These are phyloP conservation scores for Fagus sylvatica DNA, from an alignment of 306 rosid species.

Conservation along the genomic window DNA sequence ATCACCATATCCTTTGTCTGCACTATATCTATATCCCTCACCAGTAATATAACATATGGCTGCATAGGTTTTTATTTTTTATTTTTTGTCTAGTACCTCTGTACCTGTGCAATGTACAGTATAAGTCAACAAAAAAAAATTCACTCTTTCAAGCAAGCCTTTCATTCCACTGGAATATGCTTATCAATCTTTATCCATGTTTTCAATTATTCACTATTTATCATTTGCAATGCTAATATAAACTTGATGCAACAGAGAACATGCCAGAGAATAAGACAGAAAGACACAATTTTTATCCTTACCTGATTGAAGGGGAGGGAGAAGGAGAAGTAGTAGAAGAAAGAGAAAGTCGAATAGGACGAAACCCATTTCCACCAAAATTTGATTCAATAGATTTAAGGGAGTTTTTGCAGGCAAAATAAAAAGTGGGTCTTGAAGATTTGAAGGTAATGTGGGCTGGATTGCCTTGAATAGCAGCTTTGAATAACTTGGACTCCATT, in stretches of 20 bases:
- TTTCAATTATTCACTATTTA: too few relatives aligned
- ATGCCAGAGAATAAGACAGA: background rate
- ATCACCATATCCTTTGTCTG: background rate
- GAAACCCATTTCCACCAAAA: background rate
- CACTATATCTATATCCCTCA: background rate
- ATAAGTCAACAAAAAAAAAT: too few relatives aligned
- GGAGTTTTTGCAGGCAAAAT: constrained; percentile 15
- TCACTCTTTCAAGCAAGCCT: too few relatives aligned
- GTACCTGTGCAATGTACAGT: too few relatives aligned
- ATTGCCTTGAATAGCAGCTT: background rate
- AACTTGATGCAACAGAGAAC: background rate
- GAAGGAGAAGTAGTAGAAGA: background rate
- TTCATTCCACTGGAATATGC: too few relatives aligned
- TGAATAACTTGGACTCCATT: constrained; percentile 30
- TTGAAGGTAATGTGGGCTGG: constrained; percentile 15
- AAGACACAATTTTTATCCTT: background rate
- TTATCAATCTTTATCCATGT: too few relatives aligned
- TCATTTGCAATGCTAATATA: too few relatives aligned
- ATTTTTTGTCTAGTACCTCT: too few relatives aligned
- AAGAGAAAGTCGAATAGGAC: constrained; percentile 23
- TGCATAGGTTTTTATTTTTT: too few relatives aligned
- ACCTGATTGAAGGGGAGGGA: constrained; percentile 28
- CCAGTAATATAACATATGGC: background rate
- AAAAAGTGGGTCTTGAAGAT: constrained; percentile 11
- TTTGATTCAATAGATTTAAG: background rate